These are phyloP conservation scores for Hypoxylon rubiginosum DNA, from an alignment of 2,329 filamentous ascomycete species.

Conservation along the genomic window DNA sequence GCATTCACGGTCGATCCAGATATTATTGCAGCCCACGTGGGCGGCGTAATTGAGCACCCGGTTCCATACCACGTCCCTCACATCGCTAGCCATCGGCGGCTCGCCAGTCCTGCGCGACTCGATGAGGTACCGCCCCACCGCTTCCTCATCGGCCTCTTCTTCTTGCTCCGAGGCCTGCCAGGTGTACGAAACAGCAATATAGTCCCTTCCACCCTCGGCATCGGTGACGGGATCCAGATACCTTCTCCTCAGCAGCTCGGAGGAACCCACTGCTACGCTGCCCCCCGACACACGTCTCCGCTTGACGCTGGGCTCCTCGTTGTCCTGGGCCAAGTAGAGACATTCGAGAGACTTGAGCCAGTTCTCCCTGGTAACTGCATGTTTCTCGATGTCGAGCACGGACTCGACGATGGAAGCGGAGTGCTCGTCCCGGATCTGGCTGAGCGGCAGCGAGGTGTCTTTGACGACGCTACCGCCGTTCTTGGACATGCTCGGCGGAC, in stretches of 20 bases:
- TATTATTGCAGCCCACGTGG: constrained; percentile 45
- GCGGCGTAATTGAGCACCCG: constrained; percentile 46
- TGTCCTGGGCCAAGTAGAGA: constrained; percentile 41
- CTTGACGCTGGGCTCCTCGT: constrained; percentile 45
- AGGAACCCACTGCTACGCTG: constrained; percentile 36
- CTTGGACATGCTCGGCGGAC: constrained; percentile 46
- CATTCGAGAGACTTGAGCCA: constrained; percentile 50
- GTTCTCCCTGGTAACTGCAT: constrained; percentile 44
- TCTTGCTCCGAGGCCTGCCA: constrained; percentile 48
- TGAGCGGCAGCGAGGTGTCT: constrained; percentile 49
- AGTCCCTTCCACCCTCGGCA: constrained; percentile 41
- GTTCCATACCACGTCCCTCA: constrained; percentile 47
- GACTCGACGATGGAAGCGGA: constrained; percentile 43
- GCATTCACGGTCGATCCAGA: constrained; percentile 51
- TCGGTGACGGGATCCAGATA: constrained; percentile 44
- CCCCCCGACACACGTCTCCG: constrained; percentile 45
- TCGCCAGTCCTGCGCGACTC: constrained; percentile 45
- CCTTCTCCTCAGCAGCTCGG: constrained; percentile 44
- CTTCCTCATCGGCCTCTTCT: constrained; percentile 26
- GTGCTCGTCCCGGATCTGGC: constrained; percentile 45
- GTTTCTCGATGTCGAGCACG: constrained; percentile 43
- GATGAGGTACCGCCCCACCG: constrained; percentile 41
- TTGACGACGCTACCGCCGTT: constrained; percentile 44
- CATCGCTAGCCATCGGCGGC: constrained; percentile 41
- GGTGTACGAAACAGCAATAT: constrained; percentile 51